Conservation (phyloP, 2,329 filamentous ascomycete genomes). For the Pestalotiopsis sp. region DNA sequence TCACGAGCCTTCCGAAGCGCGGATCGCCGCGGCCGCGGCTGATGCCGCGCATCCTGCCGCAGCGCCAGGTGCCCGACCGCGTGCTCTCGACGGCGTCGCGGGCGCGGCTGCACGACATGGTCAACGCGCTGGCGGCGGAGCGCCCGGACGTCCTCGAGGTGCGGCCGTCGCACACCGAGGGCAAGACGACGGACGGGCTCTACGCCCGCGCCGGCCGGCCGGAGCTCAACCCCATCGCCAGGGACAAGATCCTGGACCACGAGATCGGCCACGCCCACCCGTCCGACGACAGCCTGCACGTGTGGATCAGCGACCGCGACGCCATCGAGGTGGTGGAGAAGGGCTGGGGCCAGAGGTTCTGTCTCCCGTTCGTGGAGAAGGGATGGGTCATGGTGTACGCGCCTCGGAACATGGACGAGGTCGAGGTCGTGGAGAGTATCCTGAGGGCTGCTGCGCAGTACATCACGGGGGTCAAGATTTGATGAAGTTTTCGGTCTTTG, state of each 20-base stretch:
- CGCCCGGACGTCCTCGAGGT: conserved; percentile 1
- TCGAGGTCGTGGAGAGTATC: conserved; percentile 28
- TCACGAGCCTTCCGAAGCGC: neutral
- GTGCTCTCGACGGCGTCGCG: neutral
- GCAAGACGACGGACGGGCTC: conserved; percentile 3
- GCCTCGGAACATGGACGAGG: conserved; percentile 37
- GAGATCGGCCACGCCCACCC: conserved; percentile 9
- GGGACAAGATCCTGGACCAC: neutral
- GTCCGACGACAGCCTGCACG: conserved; percentile 3
- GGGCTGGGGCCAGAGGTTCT: conserved; percentile 9
- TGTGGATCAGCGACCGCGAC: neutral
- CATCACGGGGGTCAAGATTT: conserved; percentile 8
- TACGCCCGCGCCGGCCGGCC: neutral
- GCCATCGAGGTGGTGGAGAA: conserved; percentile 1
- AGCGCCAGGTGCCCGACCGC: conserved; percentile 1
- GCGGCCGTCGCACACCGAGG: conserved; percentile 3
- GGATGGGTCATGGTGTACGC: conserved; percentile 42
- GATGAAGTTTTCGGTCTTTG: neutral
- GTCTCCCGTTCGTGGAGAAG: conserved; percentile 12
- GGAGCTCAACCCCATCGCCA: neutral
- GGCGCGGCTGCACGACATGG: neutral
- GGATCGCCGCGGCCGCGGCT: neutral
- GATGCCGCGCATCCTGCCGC: conserved; percentile 10
- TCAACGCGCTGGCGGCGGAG: neutral
- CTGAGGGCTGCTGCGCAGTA: conserved; percentile 23